Evolutionary conservation across 768 basidiomycete genomes (phyloP), one percentile per base, ranked within the genome.

Genomic region (Psilocybe cyanescens): DNA sequence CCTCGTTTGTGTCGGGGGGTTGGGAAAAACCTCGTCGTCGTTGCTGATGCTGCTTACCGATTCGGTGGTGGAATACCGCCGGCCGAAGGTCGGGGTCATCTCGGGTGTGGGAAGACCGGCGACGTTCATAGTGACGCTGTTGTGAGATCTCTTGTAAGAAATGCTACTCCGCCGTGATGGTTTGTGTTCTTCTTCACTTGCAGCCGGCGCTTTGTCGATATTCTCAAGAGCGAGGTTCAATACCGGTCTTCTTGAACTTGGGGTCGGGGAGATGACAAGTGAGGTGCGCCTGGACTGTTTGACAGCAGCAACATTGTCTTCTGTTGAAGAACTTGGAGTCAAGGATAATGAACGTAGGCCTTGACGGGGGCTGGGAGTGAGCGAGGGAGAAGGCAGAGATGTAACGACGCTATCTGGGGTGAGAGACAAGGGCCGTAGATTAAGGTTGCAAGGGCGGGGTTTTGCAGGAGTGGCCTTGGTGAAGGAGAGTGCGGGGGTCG

Each of bases 341-440:
- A 90, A 76, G 14, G 85, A 81, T 57, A 89, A 76, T 2, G 86
- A 78, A 65, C 80, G 83, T 57, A 88, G 75, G 33, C 85, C 79
- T 12, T 79, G 59, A 37, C 79, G 79, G 58, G 81, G 73, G 63
- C 75, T 79, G 17, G 88, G 83, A 6, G 85, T 83, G 28, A 78
- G 76, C 2, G 84, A 77, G 8, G 88, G 85, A 0, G 88, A 84
- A 12, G 86, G 83, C 17, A 85, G 70, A 53, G 74, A 74, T 17
- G 73, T 58, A 19, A 72, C 45, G 19, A 58, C 65, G 37, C 74
- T 82, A 45, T 86, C 85, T 19, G 84, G 83, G 1, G 85, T 86
- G 45, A 92, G 82, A 2, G 91, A 87, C 55, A 94, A 77, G 14
- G 91, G 91, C 14, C 89, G 88, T 33, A 94, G 78, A 65, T 82